A percentile compares a stretch with the other conserved stretches of the same genome.
phyloP scores from a whole-genome alignment of 2,329 filamentous ascomycete genomes.

The Coniochaeta sp. region DNA sequence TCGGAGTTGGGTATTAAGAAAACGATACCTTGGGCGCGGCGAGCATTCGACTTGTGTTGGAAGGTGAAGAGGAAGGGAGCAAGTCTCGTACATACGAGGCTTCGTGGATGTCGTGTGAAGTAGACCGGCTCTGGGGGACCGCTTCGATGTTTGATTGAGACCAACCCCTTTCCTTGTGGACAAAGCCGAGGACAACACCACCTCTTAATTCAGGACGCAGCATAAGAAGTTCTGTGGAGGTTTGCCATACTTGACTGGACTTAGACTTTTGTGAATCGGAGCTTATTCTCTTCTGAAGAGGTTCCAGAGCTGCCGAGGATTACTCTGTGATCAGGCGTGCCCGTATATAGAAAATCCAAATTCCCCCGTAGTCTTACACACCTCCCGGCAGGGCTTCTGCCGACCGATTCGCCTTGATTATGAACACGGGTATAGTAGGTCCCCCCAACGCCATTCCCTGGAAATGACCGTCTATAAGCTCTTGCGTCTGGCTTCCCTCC shows the following conservation, averaged over 20 bases:
- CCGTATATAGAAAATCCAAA: neutral
- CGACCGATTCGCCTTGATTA: neutral
- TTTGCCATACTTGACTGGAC: neutral
- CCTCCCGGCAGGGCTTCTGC: neutral
- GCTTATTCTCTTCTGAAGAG: neutral
- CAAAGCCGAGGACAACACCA: neutral
- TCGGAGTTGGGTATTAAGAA: constrained; percentile 65
- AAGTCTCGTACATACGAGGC: neutral
- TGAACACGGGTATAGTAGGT: neutral
- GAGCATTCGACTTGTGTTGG: constrained; percentile 11
- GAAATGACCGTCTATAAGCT: constrained; percentile 1
- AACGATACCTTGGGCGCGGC: neutral
- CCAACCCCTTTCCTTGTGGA: neutral
- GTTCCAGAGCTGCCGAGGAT: neutral
- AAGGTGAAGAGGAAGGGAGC: neutral
- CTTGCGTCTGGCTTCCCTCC: neutral
- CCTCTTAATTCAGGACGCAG: neutral
- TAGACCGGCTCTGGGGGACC: neutral
- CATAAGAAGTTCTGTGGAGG: neutral
- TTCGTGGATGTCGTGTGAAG: neutral
- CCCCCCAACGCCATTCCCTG: neutral
- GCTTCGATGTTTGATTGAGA: neutral
- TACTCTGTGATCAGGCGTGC: neutral
- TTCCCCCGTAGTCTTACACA: neutral
- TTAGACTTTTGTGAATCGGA: neutral